Percentiles rank a stretch among this genome's conserved stretches.
These are phyloP conservation scores for Colletotrichum sp. DNA, from an alignment of 2,329 filamentous ascomycete genomes.

Conservation along the genomic window DNA sequence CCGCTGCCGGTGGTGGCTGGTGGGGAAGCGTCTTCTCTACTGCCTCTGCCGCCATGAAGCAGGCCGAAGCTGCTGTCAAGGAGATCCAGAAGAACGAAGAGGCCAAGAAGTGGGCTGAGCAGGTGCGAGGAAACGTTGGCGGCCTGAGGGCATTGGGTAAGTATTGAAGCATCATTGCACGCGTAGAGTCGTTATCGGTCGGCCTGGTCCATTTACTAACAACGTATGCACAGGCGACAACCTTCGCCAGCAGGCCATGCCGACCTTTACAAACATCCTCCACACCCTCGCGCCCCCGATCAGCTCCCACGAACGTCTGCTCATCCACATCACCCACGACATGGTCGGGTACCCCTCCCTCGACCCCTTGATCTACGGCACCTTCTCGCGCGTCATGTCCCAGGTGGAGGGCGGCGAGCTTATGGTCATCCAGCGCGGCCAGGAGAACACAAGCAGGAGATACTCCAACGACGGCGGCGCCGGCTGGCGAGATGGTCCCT, in stretches of 20 bases:
- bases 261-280: constrained; percentile 93
- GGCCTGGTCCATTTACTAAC: neutral
- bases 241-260: constrained; percentile 82
- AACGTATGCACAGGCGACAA: constrained; percentile 72
- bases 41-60: constrained; percentile 85
- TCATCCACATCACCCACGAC: constrained; percentile 97
- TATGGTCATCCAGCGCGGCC: constrained; percentile 90
- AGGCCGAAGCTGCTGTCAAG: constrained; percentile 90
- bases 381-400: constrained; percentile 96
- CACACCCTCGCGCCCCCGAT: constrained; percentile 96
- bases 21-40: constrained; percentile 88
- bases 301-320: constrained; percentile 92
- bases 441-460: constrained; percentile 77
- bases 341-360: constrained; percentile 92
- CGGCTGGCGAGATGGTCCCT: constrained; percentile 93
- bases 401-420: constrained; percentile 97
- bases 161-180: constrained; percentile 23
- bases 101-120: constrained; percentile 93
- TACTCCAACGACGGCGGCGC: constrained; percentile 63
- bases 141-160: constrained; percentile 77
- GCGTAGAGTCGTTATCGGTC: neutral
- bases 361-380: constrained; percentile 88
- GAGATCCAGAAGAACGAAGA: constrained; percentile 97
- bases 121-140: constrained; percentile 88
- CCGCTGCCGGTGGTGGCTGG: constrained; percentile 71